A percentile compares a stretch with the other conserved stretches of the same genome.
Evolutionary conservation across 2,329 filamentous ascomycete species (phyloP).

Genomic region (Dactylellina leptospora): DNA sequence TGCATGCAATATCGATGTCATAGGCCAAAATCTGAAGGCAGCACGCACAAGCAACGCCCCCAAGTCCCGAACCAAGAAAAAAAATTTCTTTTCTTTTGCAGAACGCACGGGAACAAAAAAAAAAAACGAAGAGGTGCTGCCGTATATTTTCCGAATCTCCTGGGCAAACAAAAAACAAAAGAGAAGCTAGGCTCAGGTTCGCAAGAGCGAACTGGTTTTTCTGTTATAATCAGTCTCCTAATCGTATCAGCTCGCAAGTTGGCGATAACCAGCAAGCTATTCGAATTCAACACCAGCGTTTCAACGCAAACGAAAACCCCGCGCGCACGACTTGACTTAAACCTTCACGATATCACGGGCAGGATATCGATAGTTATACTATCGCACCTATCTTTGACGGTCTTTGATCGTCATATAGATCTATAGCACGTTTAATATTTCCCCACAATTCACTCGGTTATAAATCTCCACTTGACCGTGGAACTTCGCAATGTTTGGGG

Average conservation of each 20-base stretch:
- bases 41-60: slow-evolving; percentile 16
- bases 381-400: slow-evolving; percentile 8
- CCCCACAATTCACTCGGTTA: neutral
- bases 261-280: slow-evolving; percentile 20
- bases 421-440: neutral
- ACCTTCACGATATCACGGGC: slow-evolving; percentile 15
- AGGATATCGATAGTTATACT: neutral
- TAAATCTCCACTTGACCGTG: slow-evolving; percentile 12
- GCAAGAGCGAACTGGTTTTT: slow-evolving; percentile 30
- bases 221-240: slow-evolving; percentile 19
- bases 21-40: slow-evolving; percentile 23
- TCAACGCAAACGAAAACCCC: slow-evolving; percentile 1
- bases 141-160: slow-evolving; percentile 38
- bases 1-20: slow-evolving; percentile 40
- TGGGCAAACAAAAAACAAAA: slow-evolving; percentile 17
- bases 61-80: neutral
- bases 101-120: slow-evolving; percentile 4
- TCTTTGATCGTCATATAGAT: slow-evolving; percentile 6
- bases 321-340: neutral
- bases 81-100: slow-evolving; percentile 16
- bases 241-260: slow-evolving; percentile 26
- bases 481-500: slow-evolving; percentile 43
- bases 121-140: slow-evolving; percentile 34
- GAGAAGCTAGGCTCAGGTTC: slow-evolving; percentile 20
- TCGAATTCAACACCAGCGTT: slow-evolving; percentile 27